A percentile compares a stretch with the other conserved stretches of the same genome.
phyloP scores from a whole-genome alignment of 1,139 yeast species.

The Candida glucosophila region DNA sequence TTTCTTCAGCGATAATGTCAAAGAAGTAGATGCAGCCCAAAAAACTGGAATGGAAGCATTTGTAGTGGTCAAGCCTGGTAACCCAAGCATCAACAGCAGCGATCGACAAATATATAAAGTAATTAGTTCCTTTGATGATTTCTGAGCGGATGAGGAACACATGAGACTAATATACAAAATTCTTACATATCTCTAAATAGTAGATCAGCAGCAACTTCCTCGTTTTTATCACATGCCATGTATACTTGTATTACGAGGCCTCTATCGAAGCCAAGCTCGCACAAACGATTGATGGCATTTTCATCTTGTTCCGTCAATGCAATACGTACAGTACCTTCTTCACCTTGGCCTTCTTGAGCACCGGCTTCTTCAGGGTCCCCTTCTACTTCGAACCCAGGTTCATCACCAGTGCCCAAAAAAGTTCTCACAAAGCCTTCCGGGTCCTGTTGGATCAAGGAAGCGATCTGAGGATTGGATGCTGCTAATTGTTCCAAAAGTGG shows the following conservation, averaged over 20 bases:
- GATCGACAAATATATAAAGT: conserved; percentile 15
- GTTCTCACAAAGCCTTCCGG: conserved; percentile 80
- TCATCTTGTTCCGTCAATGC: conserved; percentile 76
- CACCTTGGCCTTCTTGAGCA: conserved; percentile 27
- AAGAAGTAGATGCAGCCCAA: conserved; percentile 65
- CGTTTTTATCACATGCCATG: conserved; percentile 97
- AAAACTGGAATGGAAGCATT: conserved; percentile 53
- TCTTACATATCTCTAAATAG: conserved; percentile 49
- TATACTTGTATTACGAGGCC: conserved; percentile 85
- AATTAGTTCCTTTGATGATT: conserved; percentile 12
- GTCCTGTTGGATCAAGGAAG: conserved; percentile 70
- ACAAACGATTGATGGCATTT: conserved; percentile 76
- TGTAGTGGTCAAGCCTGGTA: conserved; percentile 71
- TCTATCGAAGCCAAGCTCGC: conserved; percentile 90
- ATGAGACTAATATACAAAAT: conserved; percentile 9
- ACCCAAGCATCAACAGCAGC: conserved; percentile 39
- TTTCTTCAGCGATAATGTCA: conserved; percentile 69
- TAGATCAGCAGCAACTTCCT: conserved; percentile 91
- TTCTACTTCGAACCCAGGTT: conserved; percentile 32
- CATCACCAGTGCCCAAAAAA: conserved; percentile 53
- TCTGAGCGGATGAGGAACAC: no score
- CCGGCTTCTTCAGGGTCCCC: conserved; percentile 27
- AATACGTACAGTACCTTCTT: conserved; percentile 41
- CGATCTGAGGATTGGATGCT: conserved; percentile 79
- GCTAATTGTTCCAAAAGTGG: conserved; percentile 78